phyloP scores from a whole-genome alignment of 495 filamentous ascomycete genomes.

The Penicillium steckii region DNA sequence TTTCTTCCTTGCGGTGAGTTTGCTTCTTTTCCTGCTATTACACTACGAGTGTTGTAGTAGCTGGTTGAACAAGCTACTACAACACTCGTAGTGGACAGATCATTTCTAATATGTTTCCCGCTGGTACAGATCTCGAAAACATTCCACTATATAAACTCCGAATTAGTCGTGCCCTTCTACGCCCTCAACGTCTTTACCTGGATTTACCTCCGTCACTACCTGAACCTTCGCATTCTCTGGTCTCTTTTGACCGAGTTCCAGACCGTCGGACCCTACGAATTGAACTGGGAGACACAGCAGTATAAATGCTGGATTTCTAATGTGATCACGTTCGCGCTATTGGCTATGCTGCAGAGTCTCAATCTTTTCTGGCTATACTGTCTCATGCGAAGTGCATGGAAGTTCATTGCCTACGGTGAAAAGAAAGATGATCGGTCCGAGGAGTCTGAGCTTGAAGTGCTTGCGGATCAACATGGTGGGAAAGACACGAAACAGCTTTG shows the following conservation, averaged over 20 bases:
- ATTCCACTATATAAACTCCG: constrained; percentile 78
- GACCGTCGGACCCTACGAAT: constrained; percentile 75
- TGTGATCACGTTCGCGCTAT: constrained; percentile 59
- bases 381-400: constrained; percentile 50
- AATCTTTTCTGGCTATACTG: constrained; percentile 80
- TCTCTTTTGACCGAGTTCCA: constrained; percentile 76
- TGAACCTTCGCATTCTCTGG: constrained; percentile 77
- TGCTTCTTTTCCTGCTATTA: no score
- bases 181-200: constrained; percentile 71
- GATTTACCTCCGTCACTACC: constrained; percentile 85
- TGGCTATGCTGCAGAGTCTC: constrained; percentile 66
- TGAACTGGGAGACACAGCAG: constrained; percentile 72
- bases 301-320: constrained; percentile 73
- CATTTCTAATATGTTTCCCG: not conserved
- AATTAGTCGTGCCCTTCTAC: constrained; percentile 72
- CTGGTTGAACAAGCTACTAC: not conserved
- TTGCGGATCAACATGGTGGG: not conserved
- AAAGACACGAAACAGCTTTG: not conserved
- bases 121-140: constrained; percentile 70
- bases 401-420: constrained; percentile 17
- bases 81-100: no score
- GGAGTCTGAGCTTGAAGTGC: constrained; percentile 9
- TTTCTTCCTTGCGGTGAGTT: constrained; percentile 85
- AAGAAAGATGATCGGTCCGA: constrained; percentile 31
- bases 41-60: not conserved